Percentiles rank a stretch among this genome's conserved stretches.
Conservation (phyloP, 495 filamentous ascomycete species). For the Letharia lupina region DNA sequence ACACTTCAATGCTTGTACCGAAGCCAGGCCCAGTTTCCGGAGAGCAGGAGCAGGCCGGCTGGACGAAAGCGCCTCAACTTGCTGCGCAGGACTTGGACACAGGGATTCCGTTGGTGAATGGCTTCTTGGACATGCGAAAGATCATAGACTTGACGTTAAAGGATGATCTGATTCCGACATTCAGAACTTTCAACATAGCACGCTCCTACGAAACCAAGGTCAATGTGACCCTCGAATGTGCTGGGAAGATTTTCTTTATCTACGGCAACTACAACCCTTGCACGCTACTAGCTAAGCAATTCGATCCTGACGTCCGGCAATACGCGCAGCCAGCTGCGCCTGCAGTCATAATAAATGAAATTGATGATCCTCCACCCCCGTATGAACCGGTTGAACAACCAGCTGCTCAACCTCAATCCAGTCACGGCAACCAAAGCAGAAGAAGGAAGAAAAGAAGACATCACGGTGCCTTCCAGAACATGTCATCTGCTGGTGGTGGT, state of each 20-base stretch:
- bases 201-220: background rate
- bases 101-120: background rate
- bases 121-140: background rate
- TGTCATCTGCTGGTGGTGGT: too few relatives aligned
- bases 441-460: background rate
- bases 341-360: background rate
- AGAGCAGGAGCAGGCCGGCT: background rate
- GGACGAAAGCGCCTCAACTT: background rate
- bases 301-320: background rate
- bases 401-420: background rate
- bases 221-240: conserved; percentile 4
- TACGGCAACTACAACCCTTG: background rate
- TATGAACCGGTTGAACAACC: background rate
- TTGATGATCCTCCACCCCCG: background rate
- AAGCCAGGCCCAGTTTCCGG: background rate
- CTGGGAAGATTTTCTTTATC: background rate
- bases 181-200: conserved; percentile 8
- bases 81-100: background rate
- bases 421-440: background rate
- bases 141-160: conserved; percentile 4
- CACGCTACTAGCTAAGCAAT: background rate
- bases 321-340: background rate
- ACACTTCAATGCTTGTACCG: background rate
- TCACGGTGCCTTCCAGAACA: background rate
- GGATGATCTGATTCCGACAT: background rate